Percentiles rank a stretch among this genome's conserved stretches.
phyloP scores from a whole-genome alignment of 139 green algal species.

The Nannochloris sp. region DNA sequence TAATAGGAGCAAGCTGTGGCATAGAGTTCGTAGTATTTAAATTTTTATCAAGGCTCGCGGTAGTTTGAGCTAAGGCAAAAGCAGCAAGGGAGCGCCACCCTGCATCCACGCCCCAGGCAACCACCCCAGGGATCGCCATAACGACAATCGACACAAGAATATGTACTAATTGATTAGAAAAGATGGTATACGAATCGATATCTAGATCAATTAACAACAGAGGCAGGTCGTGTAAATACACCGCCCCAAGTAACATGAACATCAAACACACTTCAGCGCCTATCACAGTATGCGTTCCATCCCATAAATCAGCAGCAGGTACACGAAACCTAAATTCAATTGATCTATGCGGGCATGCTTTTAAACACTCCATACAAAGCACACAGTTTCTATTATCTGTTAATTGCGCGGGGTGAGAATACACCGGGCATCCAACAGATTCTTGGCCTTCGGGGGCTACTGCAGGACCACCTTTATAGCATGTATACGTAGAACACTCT shows the following conservation, averaged over 20 bases:
- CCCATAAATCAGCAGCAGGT: conserved; percentile 55
- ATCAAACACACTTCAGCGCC: conserved; percentile 50
- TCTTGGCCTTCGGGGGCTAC: conserved; percentile 43
- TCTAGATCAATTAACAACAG: conserved; percentile 25
- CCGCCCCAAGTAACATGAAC: conserved; percentile 66
- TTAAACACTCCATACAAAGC: conserved; percentile 66
- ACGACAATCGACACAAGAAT: conserved; percentile 28
- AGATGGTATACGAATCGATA: not conserved
- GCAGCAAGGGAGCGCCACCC: not conserved
- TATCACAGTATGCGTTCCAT: conserved; percentile 39
- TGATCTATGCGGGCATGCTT: conserved; percentile 50
- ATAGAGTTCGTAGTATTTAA: not conserved
- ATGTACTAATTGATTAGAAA: conserved; percentile 16
- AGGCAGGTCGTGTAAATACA: conserved; percentile 51
- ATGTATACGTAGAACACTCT: conserved; percentile 63
- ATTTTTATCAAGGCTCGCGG: not conserved
- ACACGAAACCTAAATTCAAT: conserved; percentile 54
- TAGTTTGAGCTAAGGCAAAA: not conserved
- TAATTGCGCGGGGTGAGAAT: conserved; percentile 64
- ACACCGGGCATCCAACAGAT: conserved; percentile 60
- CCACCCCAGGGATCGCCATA: conserved; percentile 32
- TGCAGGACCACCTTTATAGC: conserved; percentile 58
- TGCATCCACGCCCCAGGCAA: conserved; percentile 34
- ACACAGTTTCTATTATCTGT: conserved; percentile 73
- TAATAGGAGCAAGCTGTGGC: not conserved